These are phyloP conservation scores for Mucor piriformis DNA, from an alignment of 371 early-diverging fungal species.

Conservation along the genomic window DNA sequence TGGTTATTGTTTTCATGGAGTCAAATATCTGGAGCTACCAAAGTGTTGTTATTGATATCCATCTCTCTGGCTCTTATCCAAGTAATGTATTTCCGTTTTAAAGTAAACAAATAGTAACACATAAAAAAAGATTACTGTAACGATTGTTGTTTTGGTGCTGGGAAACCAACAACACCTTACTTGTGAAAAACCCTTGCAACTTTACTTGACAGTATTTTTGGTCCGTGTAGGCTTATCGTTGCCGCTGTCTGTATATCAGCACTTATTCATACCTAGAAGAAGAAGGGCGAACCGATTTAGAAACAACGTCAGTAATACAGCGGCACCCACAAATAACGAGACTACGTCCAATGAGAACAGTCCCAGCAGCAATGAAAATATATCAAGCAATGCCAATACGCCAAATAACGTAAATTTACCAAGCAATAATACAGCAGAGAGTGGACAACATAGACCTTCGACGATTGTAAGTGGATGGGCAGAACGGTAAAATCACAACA, in stretches of 20 bases:
- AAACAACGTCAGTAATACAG: not conserved
- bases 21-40: constrained; percentile 29
- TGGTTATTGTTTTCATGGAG: constrained; percentile 24
- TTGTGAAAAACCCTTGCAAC: constrained; percentile 46
- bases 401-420: not conserved
- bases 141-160: not conserved
- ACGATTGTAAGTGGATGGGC: constrained; percentile 30
- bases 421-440: too few relatives aligned
- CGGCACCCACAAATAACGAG: not conserved
- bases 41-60: constrained; percentile 23
- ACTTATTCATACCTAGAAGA: constrained; percentile 22
- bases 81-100: constrained; percentile 5
- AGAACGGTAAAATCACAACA: constrained; percentile 33
- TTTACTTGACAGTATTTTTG: constrained; percentile 43
- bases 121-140: constrained; percentile 5
- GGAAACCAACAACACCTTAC: not conserved
- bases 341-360: not conserved
- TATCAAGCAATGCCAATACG: not conserved
- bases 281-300: not conserved
- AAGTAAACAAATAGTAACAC: too few relatives aligned
- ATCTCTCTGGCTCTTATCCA: constrained; percentile 16
- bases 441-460: not conserved
- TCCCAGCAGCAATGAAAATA: not conserved
- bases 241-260: constrained; percentile 43
- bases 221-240: constrained; percentile 37